phyloP scores from a whole-genome alignment of 768 basidiomycete species.

The Mycena kentingensis region DNA sequence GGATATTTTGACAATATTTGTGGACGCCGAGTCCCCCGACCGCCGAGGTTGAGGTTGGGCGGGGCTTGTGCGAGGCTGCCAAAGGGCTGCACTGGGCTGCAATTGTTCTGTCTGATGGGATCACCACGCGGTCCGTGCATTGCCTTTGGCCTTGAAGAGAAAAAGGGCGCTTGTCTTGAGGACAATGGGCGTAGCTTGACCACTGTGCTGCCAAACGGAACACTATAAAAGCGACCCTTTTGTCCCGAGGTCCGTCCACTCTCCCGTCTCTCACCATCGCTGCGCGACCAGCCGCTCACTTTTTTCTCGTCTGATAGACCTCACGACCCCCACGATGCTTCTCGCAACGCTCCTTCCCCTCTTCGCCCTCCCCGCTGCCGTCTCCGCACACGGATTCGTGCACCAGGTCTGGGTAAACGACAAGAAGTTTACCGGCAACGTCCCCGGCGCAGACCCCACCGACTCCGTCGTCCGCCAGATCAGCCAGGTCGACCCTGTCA shows the following conservation, averaged over 20 bases:
- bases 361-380: constrained; percentile 39
- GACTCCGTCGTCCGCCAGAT: constrained; percentile 46
- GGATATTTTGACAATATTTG: too few species aligned
- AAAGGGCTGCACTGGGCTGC: too few species aligned
- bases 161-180: constrained; percentile 1
- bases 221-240: neutral
- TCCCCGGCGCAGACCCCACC: constrained; percentile 28
- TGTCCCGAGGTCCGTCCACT: constrained; percentile 2
- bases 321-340: constrained; percentile 21
- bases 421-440: constrained; percentile 39
- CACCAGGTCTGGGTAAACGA: constrained; percentile 41
- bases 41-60: too few species aligned
- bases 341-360: constrained; percentile 29
- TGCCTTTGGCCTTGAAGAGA: too few species aligned
- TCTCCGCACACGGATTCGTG: constrained; percentile 50
- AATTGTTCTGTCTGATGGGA: too few species aligned
- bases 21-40: too few species aligned
- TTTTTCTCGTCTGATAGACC: neutral
- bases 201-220: too few species aligned
- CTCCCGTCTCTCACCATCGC: constrained; percentile 1
- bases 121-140: too few species aligned
- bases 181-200: too few species aligned
- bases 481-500: constrained; percentile 39
- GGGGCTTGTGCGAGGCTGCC: too few species aligned
- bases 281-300: constrained; percentile 16